Percentiles rank a stretch among this genome's conserved stretches.
Evolutionary conservation across 148 eudicot species (phyloP).

Genomic region (Agrostemma githago): DNA sequence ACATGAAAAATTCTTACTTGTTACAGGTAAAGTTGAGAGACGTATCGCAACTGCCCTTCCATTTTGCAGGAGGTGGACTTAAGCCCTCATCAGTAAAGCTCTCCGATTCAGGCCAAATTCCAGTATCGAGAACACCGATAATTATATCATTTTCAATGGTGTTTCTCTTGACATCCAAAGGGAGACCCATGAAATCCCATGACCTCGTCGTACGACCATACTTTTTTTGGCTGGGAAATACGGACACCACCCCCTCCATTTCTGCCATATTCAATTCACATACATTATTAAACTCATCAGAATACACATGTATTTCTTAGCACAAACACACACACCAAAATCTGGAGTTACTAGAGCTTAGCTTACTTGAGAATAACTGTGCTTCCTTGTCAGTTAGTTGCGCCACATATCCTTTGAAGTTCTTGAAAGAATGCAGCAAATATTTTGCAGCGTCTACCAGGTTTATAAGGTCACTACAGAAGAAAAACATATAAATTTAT

Average conservation of each 20-base stretch:
- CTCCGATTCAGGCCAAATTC: constrained; percentile 50
- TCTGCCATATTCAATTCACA: constrained; percentile 14
- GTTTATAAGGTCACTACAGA: not conserved
- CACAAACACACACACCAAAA: not conserved
- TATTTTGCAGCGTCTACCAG: not conserved
- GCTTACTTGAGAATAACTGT: constrained; percentile 16
- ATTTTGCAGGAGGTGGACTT: constrained; percentile 43
- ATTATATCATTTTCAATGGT: constrained; percentile 34
- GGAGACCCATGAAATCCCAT: constrained; percentile 52
- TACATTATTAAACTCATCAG: not conserved
- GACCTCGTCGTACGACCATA: constrained; percentile 39
- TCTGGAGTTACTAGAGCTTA: not conserved
- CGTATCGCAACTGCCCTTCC: constrained; percentile 48
- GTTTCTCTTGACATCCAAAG: constrained; percentile 18
- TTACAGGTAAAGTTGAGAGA: constrained; percentile 47
- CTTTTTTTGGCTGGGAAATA: constrained; percentile 31
- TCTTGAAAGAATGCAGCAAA: constrained; percentile 22
- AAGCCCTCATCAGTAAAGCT: constrained; percentile 40
- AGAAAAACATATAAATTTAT: too few species aligned
- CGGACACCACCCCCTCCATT: constrained; percentile 40
- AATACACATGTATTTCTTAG: not conserved
- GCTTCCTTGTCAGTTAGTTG: constrained; percentile 22
- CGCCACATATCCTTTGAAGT: constrained; percentile 23
- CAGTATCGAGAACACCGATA: constrained; percentile 38
- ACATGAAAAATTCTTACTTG: constrained; percentile 38